Conservation (phyloP, 2,329 filamentous ascomycete species). For the Diaporthe humulicola region DNA sequence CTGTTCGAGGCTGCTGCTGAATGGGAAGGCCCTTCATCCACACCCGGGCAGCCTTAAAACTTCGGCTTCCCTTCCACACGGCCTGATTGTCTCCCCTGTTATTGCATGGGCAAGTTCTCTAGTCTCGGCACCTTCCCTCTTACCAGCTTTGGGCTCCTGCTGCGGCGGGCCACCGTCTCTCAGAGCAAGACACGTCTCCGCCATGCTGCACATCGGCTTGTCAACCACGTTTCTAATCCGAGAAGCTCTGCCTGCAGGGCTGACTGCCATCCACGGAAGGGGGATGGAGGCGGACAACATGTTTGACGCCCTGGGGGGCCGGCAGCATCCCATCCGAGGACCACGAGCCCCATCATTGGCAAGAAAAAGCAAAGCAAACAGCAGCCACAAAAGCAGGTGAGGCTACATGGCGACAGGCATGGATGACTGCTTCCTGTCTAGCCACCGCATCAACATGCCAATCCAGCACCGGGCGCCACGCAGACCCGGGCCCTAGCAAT, state of each 20-base stretch:
- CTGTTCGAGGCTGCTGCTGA: neutral
- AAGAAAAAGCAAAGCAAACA: neutral
- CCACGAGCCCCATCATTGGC: slow-evolving; percentile 8
- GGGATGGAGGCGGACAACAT: neutral
- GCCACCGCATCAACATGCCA: slow-evolving; percentile 32
- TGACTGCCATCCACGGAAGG: slow-evolving; percentile 24
- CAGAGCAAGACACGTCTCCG: slow-evolving; percentile 33
- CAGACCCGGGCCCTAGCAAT: slow-evolving; percentile 6
- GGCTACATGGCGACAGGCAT: slow-evolving; percentile 18
- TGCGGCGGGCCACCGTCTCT: slow-evolving; percentile 33
- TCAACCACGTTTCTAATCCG: slow-evolving; percentile 33
- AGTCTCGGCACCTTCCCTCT: slow-evolving; percentile 14
- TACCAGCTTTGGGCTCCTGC: slow-evolving; percentile 21
- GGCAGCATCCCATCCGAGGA: slow-evolving; percentile 10
- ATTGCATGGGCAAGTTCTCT: slow-evolving; percentile 30
- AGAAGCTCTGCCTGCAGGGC: slow-evolving; percentile 15
- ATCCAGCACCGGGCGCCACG: slow-evolving; percentile 3
- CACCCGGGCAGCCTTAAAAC: slow-evolving; percentile 26
- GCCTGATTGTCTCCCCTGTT: slow-evolving; percentile 12
- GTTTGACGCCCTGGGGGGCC: slow-evolving; percentile 1
- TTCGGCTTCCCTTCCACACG: slow-evolving; percentile 9
- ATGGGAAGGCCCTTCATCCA: slow-evolving; percentile 6
- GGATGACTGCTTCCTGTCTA: slow-evolving; percentile 22
- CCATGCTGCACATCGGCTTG: slow-evolving; percentile 27
- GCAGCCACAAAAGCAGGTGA: slow-evolving; percentile 28